These are phyloP conservation scores for Paecilomyces sp. DNA, from an alignment of 2,329 filamentous ascomycete genomes.

Conservation along the genomic window DNA sequence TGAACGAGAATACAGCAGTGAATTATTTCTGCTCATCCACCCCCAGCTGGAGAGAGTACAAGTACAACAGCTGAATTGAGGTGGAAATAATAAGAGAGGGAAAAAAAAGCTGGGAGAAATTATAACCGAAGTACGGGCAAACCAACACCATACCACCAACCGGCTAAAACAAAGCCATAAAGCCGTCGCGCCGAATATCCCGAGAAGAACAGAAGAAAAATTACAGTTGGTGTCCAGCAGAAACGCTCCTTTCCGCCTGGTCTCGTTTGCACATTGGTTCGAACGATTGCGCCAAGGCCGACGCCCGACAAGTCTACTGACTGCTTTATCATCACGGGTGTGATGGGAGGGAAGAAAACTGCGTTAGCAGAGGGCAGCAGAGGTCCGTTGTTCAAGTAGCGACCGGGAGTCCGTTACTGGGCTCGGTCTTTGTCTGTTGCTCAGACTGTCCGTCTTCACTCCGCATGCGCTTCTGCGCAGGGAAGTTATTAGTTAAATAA, in stretches of 20 bases:
- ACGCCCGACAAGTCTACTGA: background rate
- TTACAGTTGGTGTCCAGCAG: background rate
- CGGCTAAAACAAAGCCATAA: background rate
- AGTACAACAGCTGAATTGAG: background rate
- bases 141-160: background rate
- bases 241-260: background rate
- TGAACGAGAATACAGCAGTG: background rate
- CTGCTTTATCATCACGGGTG: background rate
- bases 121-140: background rate
- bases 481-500: conserved; percentile 26
- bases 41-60: background rate
- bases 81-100: background rate
- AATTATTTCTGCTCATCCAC: background rate
- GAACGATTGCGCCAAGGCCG: background rate
- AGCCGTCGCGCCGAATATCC: background rate
- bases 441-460: conserved; percentile 22
- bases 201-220: background rate
- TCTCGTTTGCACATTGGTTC: background rate
- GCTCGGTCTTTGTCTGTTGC: conserved; percentile 20
- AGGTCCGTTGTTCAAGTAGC: background rate
- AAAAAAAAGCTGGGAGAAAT: background rate
- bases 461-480: conserved; percentile 20
- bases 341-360: conserved; percentile 1
- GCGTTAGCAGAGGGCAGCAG: background rate
- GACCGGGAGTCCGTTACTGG: conserved; percentile 18